Evolutionary conservation across 108 stramenopile genomes (phyloP).

Genomic region (Cyclotella kingstonii): DNA sequence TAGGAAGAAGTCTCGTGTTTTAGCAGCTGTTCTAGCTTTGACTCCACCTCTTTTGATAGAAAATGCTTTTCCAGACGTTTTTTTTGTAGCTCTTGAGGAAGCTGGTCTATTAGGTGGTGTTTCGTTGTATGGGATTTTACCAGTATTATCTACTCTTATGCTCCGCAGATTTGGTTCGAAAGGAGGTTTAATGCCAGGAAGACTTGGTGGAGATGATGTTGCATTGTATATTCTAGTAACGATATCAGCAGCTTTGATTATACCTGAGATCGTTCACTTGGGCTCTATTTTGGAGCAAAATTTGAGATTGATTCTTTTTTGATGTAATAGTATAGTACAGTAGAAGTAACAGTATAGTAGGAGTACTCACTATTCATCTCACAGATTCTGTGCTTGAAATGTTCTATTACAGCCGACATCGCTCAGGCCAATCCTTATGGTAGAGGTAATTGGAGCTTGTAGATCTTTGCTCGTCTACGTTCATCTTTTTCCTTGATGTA

Average conservation of each 20-base stretch:
- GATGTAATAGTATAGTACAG: too few species aligned
- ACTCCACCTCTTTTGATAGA: slow-evolving; percentile 39
- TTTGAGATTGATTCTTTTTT: background rate
- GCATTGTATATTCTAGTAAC: slow-evolving; percentile 22
- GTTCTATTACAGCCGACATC: too few species aligned
- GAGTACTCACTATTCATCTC: too few species aligned
- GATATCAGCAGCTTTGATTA: slow-evolving; percentile 25
- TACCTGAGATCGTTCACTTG: slow-evolving; percentile 31
- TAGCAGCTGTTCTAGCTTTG: slow-evolving; percentile 35
- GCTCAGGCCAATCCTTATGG: too few species aligned
- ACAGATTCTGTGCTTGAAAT: too few species aligned
- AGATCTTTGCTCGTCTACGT: too few species aligned
- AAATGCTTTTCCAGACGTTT: slow-evolving; percentile 37
- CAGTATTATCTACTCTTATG: slow-evolving; percentile 34
- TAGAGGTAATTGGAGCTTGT: too few species aligned
- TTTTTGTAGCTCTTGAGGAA: slow-evolving; percentile 41
- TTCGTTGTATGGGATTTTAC: slow-evolving; percentile 42
- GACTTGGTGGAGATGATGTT: slow-evolving; percentile 29
- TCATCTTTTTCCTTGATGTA: too few species aligned
- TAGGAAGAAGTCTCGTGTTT: slow-evolving; percentile 4
- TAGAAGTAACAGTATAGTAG: too few species aligned
- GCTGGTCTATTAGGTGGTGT: slow-evolving; percentile 45
- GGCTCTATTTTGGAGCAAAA: background rate
- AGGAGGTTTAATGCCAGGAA: slow-evolving; percentile 33
- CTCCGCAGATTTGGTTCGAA: slow-evolving; percentile 11